Evolutionary conservation across 768 basidiomycete genomes (phyloP).

Genomic region (Myochromella boudieri): DNA sequence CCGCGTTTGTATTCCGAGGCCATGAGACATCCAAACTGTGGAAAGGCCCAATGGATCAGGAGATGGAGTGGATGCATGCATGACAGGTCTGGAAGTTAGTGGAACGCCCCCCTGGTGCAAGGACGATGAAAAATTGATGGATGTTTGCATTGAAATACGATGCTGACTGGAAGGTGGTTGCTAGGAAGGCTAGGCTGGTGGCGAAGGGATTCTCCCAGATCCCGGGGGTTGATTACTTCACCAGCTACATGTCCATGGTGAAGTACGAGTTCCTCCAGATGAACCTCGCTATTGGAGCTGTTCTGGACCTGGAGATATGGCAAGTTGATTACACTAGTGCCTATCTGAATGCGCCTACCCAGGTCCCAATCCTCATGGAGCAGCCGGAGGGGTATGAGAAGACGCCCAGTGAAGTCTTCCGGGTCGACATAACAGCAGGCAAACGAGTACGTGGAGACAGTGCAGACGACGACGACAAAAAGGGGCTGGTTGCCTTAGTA

Average conservation of each 20-base stretch:
- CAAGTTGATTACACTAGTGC: too few relatives aligned
- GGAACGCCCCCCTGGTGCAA: not conserved
- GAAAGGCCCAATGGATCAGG: constrained; percentile 2
- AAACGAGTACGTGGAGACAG: not conserved
- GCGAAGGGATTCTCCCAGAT: constrained; percentile 8
- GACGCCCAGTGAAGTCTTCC: not conserved
- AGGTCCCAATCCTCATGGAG: constrained; percentile 1
- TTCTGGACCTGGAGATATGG: not conserved
- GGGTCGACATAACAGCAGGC: not conserved
- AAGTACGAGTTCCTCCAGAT: constrained; percentile 3
- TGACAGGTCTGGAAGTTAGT: constrained; percentile 8
- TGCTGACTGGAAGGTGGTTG: not conserved
- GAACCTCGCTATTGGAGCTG: not conserved
- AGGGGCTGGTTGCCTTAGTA: too few relatives aligned
- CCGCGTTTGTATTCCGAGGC: not conserved
- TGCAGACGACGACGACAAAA: not conserved
- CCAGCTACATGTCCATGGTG: constrained; percentile 10
- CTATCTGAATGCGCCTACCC: too few relatives aligned
- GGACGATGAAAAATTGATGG: not conserved
- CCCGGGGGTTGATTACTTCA: constrained; percentile 28
- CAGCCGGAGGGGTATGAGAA: constrained; percentile 1
- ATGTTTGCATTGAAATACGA: not conserved
- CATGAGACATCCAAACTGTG: not conserved
- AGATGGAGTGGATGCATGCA: constrained; percentile 1
- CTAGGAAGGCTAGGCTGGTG: not conserved